phyloP scores from a whole-genome alignment of 345 rosid species.

The Eucalyptus sideroxylon region DNA sequence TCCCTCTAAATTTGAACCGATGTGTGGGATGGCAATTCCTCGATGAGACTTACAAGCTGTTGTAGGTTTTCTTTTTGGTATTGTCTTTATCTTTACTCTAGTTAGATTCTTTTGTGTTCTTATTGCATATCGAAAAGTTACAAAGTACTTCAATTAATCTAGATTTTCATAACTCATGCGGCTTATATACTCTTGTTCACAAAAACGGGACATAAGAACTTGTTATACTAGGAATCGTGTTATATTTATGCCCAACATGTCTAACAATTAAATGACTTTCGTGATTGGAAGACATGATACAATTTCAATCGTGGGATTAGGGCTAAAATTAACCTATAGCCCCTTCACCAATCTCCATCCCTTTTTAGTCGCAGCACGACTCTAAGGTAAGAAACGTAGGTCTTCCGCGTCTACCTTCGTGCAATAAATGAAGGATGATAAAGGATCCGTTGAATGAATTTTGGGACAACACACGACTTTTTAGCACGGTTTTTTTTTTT shows the following conservation, averaged over 20 bases:
- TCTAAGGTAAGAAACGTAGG: not conserved
- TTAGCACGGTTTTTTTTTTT: not conserved
- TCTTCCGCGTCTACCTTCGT: not conserved
- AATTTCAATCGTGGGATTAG: not conserved
- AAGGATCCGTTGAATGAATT: not conserved
- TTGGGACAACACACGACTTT: not conserved
- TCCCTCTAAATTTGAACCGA: fast-evolving
- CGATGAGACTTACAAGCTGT: not conserved
- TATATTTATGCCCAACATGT: not conserved
- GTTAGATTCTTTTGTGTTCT: not conserved
- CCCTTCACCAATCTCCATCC: not conserved
- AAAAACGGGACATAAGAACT: not conserved
- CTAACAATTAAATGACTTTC: not conserved
- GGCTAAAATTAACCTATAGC: not conserved
- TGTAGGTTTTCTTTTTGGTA: not conserved
- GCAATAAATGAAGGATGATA: not conserved
- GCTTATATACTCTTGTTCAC: not conserved
- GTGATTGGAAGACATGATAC: not conserved
- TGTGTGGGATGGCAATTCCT: fast-evolving
- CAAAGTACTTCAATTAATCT: not conserved
- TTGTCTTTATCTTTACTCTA: not conserved
- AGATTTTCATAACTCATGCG: fast-evolving
- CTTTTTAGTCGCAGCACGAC: not conserved
- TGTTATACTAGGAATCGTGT: not conserved
- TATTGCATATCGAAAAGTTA: fast-evolving